Conservation (phyloP, 495 filamentous ascomycete species). For the Ascobolus immersus region DNA sequence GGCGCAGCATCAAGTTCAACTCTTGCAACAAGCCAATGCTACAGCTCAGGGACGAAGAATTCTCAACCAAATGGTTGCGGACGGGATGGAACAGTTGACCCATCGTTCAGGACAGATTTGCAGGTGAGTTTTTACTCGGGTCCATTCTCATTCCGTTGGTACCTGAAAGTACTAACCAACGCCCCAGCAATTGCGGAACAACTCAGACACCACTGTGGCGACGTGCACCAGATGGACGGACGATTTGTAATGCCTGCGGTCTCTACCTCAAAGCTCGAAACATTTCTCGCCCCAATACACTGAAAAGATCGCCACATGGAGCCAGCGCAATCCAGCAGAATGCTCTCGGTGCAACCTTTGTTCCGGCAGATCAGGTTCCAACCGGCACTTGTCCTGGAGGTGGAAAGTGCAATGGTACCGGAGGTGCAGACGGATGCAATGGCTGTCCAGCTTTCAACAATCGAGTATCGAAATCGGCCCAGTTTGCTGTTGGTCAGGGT, state of each 20-base stretch:
- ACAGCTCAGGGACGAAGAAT: no score
- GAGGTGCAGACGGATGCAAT: constrained; percentile 83
- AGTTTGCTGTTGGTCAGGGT: constrained; percentile 26
- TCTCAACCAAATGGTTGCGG: no score
- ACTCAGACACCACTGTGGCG: constrained; percentile 87
- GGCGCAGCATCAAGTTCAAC: no score
- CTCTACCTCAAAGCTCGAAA: constrained; percentile 88
- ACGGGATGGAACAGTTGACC: no score
- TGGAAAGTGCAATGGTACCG: constrained; percentile 86
- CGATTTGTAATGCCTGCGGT: constrained; percentile 94
- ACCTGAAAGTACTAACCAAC: constrained; percentile 12
- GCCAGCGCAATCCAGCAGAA: constrained; percentile 14
- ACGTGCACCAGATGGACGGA: constrained; percentile 69
- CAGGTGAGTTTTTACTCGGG: constrained; percentile 21
- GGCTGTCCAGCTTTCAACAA: constrained; percentile 97
- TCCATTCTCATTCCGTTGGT: neutral
- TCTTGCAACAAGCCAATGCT: no score
- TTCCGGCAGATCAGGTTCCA: constrained; percentile 42
- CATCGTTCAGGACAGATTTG: constrained; percentile 29
- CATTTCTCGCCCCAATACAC: constrained; percentile 60
- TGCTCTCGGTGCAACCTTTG: constrained; percentile 43
- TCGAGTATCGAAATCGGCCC: constrained; percentile 65
- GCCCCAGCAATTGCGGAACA: constrained; percentile 69
- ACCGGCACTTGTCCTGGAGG: constrained; percentile 85
- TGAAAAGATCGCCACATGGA: constrained; percentile 36